Percentiles rank a stretch among this genome's conserved stretches.
Conservation (phyloP, 2,329 filamentous ascomycete genomes). For the Pseudogymnoascus verrucosus region DNA sequence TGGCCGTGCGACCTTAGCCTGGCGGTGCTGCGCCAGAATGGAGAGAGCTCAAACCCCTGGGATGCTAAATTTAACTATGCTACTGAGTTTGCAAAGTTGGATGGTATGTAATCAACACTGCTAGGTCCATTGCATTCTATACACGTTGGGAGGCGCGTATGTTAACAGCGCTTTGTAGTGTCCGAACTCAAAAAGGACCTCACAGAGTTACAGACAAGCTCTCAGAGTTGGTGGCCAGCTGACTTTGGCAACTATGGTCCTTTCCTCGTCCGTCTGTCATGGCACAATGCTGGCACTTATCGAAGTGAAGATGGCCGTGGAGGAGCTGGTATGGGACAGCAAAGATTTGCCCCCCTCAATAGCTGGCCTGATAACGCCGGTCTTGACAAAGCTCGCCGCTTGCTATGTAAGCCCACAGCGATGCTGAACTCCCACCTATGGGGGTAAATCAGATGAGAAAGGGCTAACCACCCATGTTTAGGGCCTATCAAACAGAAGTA, state of each 20-base stretch:
- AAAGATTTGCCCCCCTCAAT: slow-evolving; percentile 54
- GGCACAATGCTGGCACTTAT: slow-evolving; percentile 55
- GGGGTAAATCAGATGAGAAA: background rate
- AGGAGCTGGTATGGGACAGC: slow-evolving; percentile 50
- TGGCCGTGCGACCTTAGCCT: slow-evolving; percentile 49
- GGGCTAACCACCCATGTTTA: background rate
- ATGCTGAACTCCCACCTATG: background rate
- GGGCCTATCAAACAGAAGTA: slow-evolving; percentile 58
- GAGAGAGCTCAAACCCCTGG: slow-evolving; percentile 42
- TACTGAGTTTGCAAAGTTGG: slow-evolving; percentile 49
- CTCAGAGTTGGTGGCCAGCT: slow-evolving; percentile 54
- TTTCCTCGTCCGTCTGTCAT: slow-evolving; percentile 53
- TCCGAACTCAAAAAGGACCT: slow-evolving; percentile 49
- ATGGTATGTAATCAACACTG: slow-evolving; percentile 37
- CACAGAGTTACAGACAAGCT: slow-evolving; percentile 48
- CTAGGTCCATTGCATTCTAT: background rate
- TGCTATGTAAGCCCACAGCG: slow-evolving; percentile 33
- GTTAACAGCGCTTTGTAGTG: slow-evolving; percentile 13
- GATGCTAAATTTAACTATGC: slow-evolving; percentile 47
- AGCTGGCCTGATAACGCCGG: slow-evolving; percentile 55
- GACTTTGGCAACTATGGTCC: slow-evolving; percentile 55
- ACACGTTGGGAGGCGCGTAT: background rate
- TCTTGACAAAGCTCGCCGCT: slow-evolving; percentile 53
- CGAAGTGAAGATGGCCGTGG: slow-evolving; percentile 51
- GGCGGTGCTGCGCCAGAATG: slow-evolving; percentile 52